A percentile compares a stretch with the other conserved stretches of the same genome.
phyloP scores from a whole-genome alignment of 768 basidiomycete species.

The Chlorophyllum brunneum region DNA sequence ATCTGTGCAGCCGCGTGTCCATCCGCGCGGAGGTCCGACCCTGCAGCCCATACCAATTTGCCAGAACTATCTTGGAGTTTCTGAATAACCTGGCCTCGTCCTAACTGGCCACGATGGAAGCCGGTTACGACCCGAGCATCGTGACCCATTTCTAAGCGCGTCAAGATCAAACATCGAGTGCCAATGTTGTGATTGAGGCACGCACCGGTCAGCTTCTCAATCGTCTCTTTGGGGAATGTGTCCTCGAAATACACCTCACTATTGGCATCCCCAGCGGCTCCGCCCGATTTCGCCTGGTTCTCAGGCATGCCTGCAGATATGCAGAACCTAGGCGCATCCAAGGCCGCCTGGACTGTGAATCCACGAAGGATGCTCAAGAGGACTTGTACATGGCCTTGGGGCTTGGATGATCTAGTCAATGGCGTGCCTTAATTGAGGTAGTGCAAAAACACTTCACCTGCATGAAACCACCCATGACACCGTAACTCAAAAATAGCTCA shows the following conservation, averaged over 20 bases:
- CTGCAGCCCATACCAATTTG: slow-evolving; percentile 88
- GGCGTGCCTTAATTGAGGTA: neutral
- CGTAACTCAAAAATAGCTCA: slow-evolving; percentile 85
- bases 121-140: slow-evolving; percentile 63
- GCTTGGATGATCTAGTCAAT: slow-evolving; percentile 37
- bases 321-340: slow-evolving; percentile 95
- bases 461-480: slow-evolving; percentile 93
- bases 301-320: slow-evolving; percentile 84
- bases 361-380: slow-evolving; percentile 87
- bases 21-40: slow-evolving; percentile 85
- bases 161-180: slow-evolving; percentile 2
- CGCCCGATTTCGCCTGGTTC: slow-evolving; percentile 38
- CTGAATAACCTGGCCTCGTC: slow-evolving; percentile 90
- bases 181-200: slow-evolving; percentile 3
- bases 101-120: slow-evolving; percentile 61
- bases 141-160: slow-evolving; percentile 78
- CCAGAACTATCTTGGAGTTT: slow-evolving; percentile 64
- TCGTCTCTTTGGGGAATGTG: slow-evolving; percentile 57
- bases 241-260: slow-evolving; percentile 91
- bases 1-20: slow-evolving; percentile 88
- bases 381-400: slow-evolving; percentile 96
- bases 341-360: slow-evolving; percentile 80
- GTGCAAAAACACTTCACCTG: slow-evolving; percentile 42
- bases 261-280: slow-evolving; percentile 63
- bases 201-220: slow-evolving; percentile 66